Conservation (phyloP, 2,329 filamentous ascomycete species). For the Coniosporium tulheliwenetii region DNA sequence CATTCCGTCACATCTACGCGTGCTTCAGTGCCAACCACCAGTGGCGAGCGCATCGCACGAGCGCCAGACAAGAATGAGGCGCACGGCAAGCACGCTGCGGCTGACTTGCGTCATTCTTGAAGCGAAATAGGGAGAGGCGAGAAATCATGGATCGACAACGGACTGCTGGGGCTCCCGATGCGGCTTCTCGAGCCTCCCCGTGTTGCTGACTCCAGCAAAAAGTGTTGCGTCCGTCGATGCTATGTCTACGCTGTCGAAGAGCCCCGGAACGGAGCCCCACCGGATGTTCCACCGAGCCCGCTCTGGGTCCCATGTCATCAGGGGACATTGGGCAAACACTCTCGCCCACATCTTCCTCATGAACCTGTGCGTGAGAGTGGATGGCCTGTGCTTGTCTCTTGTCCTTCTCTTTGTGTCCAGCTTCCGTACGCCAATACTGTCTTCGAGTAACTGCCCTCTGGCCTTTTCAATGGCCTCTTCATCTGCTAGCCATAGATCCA, state of each 20-base stretch:
- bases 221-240: background rate
- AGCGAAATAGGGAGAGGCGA: no score
- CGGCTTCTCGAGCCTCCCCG: background rate
- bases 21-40: no score
- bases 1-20: no score
- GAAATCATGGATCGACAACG: no score
- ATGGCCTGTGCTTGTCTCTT: constrained; percentile 12
- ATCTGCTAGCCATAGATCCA: background rate
- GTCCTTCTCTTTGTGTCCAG: constrained; percentile 7
- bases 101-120: no score
- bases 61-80: no score
- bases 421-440: constrained; percentile 5
- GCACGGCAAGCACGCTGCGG: no score
- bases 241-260: background rate
- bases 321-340: constrained; percentile 25
- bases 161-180: no score
- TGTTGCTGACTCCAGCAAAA: background rate
- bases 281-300: constrained; percentile 14
- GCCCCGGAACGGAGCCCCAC: constrained; percentile 13
- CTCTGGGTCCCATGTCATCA: constrained; percentile 21
- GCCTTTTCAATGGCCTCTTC: background rate
- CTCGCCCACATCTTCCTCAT: constrained; percentile 30
- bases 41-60: no score
- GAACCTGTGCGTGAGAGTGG: constrained; percentile 23
- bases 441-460: background rate